Evolutionary conservation across 352 stramenopile genomes (phyloP).

Genomic region (Blastocystis sp.): DNA sequence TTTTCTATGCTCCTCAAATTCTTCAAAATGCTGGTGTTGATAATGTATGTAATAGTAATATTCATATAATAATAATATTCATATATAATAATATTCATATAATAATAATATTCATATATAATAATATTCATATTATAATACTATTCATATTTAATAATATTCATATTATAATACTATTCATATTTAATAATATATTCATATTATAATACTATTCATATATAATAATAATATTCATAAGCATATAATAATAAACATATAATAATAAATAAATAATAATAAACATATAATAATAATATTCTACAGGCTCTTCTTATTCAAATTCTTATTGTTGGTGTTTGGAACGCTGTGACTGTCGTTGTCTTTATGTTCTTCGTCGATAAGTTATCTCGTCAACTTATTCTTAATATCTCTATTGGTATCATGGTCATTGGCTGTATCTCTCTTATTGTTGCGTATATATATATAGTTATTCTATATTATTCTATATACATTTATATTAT

Average conservation of each 20-base stretch:
- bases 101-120: no score
- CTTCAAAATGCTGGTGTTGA: constrained; percentile 7
- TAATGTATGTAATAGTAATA: constrained; percentile 18
- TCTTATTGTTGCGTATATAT: neutral
- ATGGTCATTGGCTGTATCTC: constrained; percentile 13
- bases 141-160: no score
- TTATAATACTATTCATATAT: no score
- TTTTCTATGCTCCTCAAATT: constrained; percentile 28
- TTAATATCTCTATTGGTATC: constrained; percentile 17
- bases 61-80: no score
- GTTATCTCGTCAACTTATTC: constrained; percentile 19
- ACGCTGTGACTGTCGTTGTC: constrained; percentile 35
- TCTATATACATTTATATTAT: no score
- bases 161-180: no score
- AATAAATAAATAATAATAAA: no score
- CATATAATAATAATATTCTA: neutral
- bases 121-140: no score
- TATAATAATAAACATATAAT: neutral
- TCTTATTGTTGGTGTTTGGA: constrained; percentile 32
- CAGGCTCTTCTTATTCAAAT: constrained; percentile 20
- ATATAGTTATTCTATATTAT: no score
- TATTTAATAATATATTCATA: no score
- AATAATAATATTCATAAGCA: neutral
- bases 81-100: no score
- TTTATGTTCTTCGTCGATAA: constrained; percentile 29